A percentile compares a stretch with the other conserved stretches of the same genome.
These are phyloP conservation scores for Perilla frutescens DNA, from an alignment of 257 asterid species.

Conservation along the genomic window DNA sequence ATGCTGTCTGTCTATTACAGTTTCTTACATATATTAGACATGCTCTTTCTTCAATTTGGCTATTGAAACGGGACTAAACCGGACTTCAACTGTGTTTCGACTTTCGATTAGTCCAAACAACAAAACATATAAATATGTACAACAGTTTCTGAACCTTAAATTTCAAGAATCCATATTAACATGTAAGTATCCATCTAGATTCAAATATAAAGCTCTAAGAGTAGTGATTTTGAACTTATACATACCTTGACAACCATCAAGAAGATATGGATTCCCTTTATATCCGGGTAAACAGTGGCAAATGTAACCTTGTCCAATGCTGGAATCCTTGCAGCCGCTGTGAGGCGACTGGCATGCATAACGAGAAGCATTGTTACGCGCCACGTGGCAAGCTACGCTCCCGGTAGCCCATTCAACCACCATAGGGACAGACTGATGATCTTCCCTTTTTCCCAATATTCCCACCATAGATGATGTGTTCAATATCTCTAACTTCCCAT, in stretches of 20 bases:
- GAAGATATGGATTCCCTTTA: conserved; percentile 19
- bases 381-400: conserved; percentile 6
- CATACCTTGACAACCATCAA: conserved; percentile 21
- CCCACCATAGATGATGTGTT: neutral
- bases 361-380: neutral
- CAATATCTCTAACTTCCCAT: neutral
- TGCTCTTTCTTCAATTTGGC: neutral
- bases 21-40: too few relatives aligned
- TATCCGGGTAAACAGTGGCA: conserved; percentile 9
- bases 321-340: conserved; percentile 11
- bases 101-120: neutral
- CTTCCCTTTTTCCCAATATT: neutral
- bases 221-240: too few relatives aligned
- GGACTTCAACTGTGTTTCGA: neutral
- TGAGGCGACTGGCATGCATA: neutral
- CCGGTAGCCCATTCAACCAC: neutral
- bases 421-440: neutral
- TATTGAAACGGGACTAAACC: neutral
- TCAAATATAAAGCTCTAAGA: neutral
- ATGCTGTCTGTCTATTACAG: neutral
- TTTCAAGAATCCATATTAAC: neutral
- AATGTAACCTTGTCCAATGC: neutral
- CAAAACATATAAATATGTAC: neutral
- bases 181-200: too few relatives aligned
- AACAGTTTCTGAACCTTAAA: neutral